phyloP scores from a whole-genome alignment of 805 yeast species.

The Diddensiella caesifluorescens region DNA sequence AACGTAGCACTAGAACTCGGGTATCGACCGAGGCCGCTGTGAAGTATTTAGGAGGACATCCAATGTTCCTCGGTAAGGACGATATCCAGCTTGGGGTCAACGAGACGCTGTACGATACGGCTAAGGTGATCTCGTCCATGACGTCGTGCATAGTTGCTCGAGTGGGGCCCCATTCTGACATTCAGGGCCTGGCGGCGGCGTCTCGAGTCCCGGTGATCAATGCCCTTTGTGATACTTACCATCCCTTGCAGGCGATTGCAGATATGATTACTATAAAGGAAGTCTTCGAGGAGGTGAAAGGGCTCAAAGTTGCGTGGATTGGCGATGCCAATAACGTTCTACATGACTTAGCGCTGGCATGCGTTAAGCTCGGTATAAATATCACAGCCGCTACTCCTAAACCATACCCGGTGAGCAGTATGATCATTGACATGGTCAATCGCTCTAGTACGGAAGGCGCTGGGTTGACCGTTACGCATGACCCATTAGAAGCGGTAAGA shows the following conservation, averaged over 20 bases:
- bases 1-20: slow-evolving; percentile 93
- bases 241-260: slow-evolving; percentile 93
- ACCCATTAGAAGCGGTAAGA: slow-evolving; percentile 68
- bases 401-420: slow-evolving; percentile 58
- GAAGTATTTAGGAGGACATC: slow-evolving; percentile 87
- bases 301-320: slow-evolving; percentile 84
- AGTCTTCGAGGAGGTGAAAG: slow-evolving; percentile 46
- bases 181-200: slow-evolving; percentile 67
- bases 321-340: slow-evolving; percentile 97
- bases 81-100: slow-evolving; percentile 96
- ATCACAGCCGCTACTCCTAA: slow-evolving; percentile 81
- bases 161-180: slow-evolving; percentile 79
- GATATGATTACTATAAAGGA: slow-evolving; percentile 86
- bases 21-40: slow-evolving; percentile 94
- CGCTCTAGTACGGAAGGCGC: slow-evolving; percentile 34
- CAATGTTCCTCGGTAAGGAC: slow-evolving; percentile 93
- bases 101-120: slow-evolving; percentile 83
- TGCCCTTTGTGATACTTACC: slow-evolving; percentile 86
- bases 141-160: slow-evolving; percentile 97
- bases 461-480: slow-evolving; percentile 54
- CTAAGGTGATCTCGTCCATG: slow-evolving; percentile 90
- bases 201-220: slow-evolving; percentile 89
- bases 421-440: slow-evolving; percentile 50
- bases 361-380: slow-evolving; percentile 74
- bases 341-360: slow-evolving; percentile 86